These are phyloP conservation scores for Heliosperma pusillum DNA, from an alignment of 148 eudicot species.

Conservation along the genomic window DNA sequence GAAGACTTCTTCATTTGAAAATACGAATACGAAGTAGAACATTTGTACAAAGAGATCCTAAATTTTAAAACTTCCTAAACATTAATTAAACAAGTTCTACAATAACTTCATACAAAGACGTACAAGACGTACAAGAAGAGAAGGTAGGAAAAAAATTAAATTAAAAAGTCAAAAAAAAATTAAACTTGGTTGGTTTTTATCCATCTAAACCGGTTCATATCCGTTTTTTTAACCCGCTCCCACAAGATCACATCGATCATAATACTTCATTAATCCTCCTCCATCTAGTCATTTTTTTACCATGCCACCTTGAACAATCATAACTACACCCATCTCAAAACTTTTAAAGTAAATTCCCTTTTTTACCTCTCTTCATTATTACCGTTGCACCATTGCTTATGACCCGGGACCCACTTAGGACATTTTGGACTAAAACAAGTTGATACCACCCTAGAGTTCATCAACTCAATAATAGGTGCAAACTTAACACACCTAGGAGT, in stretches of 20 bases:
- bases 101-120: constrained; percentile 30
- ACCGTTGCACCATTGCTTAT: constrained; percentile 66
- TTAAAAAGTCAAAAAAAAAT: constrained; percentile 4
- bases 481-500: constrained; percentile 88
- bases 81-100: constrained; percentile 29
- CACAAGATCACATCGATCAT: constrained; percentile 18
- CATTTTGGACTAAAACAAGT: constrained; percentile 78
- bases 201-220: constrained; percentile 20
- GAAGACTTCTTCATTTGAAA: constrained; percentile 24
- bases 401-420: constrained; percentile 85
- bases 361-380: constrained; percentile 37
- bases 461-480: constrained; percentile 75
- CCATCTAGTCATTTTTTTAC: not conserved
- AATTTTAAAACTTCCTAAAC: constrained; percentile 28
- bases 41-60: constrained; percentile 48
- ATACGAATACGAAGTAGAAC: constrained; percentile 18
- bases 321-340: not conserved
- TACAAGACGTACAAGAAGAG: no score
- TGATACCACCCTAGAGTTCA: constrained; percentile 61
- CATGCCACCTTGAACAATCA: constrained; percentile 18
- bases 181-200: constrained; percentile 13
- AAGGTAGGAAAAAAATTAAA: not conserved
- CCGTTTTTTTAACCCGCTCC: not conserved
- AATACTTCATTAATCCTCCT: not conserved
- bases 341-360: not conserved